A percentile compares a stretch with the other conserved stretches of the same genome.
Evolutionary conservation across 2,329 filamentous ascomycete species (phyloP).

Genomic region (Aspergillus pseudonomiae): DNA sequence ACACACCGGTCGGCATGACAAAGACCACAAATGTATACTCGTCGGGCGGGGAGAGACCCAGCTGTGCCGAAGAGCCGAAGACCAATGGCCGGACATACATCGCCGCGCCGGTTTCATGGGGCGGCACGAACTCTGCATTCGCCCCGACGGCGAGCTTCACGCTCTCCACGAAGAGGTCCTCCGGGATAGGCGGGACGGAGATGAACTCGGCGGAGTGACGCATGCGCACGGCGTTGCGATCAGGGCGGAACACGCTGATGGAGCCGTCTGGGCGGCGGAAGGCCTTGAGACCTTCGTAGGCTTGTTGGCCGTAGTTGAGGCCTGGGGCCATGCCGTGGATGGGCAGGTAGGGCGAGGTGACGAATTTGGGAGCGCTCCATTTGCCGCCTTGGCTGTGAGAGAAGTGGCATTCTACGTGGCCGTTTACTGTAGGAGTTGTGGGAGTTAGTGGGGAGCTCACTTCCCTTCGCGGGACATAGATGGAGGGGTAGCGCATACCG

Average conservation of each 20-base stretch:
- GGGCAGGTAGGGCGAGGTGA: conserved; percentile 79
- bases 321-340: conserved; percentile 95
- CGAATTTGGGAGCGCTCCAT: conserved; percentile 79
- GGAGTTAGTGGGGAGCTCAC: neutral
- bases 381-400: conserved; percentile 67
- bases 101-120: conserved; percentile 82
- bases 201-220: conserved; percentile 82
- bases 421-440: conserved; percentile 64
- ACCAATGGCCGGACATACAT: conserved; percentile 91
- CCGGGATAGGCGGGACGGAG: conserved; percentile 79
- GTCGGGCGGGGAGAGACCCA: conserved; percentile 83
- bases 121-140: conserved; percentile 90
- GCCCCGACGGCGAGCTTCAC: conserved; percentile 80
- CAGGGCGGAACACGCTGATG: conserved; percentile 86
- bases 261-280: conserved; percentile 70
- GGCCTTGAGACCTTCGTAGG: conserved; percentile 97
- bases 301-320: conserved; percentile 96
- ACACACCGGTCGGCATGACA: conserved; percentile 89
- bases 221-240: conserved; percentile 81
- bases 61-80: conserved; percentile 83
- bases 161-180: conserved; percentile 73
- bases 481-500: conserved; percentile 56
- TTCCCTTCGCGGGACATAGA: neutral
- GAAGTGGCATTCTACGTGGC: conserved; percentile 89
- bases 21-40: conserved; percentile 92